phyloP scores from a whole-genome alignment of 352 stramenopile species.

The Phytophthora cryptogea region DNA sequence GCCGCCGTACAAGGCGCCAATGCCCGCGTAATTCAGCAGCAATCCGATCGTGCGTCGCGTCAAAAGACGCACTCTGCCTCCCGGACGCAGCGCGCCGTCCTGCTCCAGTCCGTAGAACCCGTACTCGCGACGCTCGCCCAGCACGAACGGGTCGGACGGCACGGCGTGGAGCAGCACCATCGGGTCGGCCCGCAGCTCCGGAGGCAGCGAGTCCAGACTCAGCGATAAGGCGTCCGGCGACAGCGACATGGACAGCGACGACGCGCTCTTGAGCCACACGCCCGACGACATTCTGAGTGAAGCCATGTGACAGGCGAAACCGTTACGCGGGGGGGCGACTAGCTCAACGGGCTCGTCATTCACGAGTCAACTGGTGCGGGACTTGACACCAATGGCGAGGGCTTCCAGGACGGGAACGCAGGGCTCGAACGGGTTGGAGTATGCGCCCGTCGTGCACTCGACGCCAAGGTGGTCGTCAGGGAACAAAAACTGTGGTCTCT shows the following conservation, averaged over 20 bases:
- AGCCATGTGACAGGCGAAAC: slow-evolving; percentile 29
- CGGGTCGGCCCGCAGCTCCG: slow-evolving; percentile 21
- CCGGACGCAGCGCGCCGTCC: slow-evolving; percentile 64
- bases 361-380: neutral
- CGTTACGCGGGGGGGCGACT: slow-evolving; percentile 11
- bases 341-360: slow-evolving; percentile 15
- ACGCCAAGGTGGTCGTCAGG: no score
- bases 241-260: slow-evolving; percentile 34
- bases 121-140: slow-evolving; percentile 44
- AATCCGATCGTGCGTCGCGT: slow-evolving; percentile 54
- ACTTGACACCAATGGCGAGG: no score
- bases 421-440: no score
- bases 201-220: slow-evolving; percentile 32
- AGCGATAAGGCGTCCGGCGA: slow-evolving; percentile 24
- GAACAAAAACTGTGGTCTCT: no score
- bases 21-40: slow-evolving; percentile 70
- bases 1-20: slow-evolving; percentile 71
- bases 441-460: no score
- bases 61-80: slow-evolving; percentile 54
- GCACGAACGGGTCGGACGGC: slow-evolving; percentile 7
- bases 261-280: slow-evolving; percentile 46
- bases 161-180: slow-evolving; percentile 12
- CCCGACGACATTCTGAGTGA: slow-evolving; percentile 25
- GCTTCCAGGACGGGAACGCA: neutral
- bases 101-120: slow-evolving; percentile 66